Evolutionary conservation across 495 filamentous ascomycete species (phyloP).

Genomic region (Xylaria palmicola): DNA sequence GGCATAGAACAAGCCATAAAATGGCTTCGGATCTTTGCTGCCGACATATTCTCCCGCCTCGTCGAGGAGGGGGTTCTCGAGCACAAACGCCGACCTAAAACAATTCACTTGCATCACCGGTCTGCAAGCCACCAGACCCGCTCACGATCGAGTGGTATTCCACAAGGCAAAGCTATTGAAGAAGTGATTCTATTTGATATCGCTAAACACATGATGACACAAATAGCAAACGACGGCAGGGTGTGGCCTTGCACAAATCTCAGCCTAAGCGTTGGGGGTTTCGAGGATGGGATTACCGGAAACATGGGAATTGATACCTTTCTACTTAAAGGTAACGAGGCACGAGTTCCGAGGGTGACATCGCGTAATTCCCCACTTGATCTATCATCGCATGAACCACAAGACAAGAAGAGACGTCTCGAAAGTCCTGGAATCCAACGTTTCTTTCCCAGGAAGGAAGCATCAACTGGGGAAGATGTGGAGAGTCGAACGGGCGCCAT

Average conservation of each 20-base stretch:
- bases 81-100: conserved; percentile 80
- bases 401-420: conserved; percentile 54
- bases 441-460: conserved; percentile 53
- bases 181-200: conserved; percentile 74
- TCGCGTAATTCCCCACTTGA: conserved; percentile 30
- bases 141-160: conserved; percentile 73
- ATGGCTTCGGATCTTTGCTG: conserved; percentile 90
- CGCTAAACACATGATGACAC: conserved; percentile 70
- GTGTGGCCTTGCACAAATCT: conserved; percentile 88
- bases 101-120: conserved; percentile 78
- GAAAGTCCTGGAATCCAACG: conserved; percentile 54
- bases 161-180: conserved; percentile 68
- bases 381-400: conserved; percentile 32
- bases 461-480: conserved; percentile 25
- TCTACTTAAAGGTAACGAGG: conserved; percentile 74
- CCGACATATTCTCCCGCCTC: conserved; percentile 86
- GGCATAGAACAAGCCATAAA: conserved; percentile 74
- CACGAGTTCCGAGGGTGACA: conserved; percentile 45
- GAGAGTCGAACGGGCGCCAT: conserved; percentile 26
- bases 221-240: conserved; percentile 72
- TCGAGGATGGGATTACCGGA: conserved; percentile 80
- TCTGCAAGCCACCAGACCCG: conserved; percentile 68
- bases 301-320: conserved; percentile 87
- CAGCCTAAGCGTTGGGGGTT: conserved; percentile 80
- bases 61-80: conserved; percentile 92